Conservation (phyloP, 2,329 filamentous ascomycete species). For the Alternaria rosae region DNA sequence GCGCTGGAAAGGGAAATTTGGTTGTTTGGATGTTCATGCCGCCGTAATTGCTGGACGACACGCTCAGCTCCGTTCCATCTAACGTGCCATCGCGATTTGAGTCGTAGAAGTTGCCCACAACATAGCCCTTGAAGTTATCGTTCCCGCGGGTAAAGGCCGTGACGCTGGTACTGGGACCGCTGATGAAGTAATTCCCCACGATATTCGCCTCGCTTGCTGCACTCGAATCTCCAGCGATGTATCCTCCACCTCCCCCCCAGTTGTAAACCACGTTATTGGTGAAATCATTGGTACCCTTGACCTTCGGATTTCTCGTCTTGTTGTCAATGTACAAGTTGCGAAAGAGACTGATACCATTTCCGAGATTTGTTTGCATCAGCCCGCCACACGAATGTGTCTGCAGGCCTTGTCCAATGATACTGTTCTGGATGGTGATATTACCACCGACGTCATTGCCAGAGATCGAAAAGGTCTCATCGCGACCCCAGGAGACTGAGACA, state of each 20-base stretch:
- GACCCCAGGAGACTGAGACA: constrained; percentile 62
- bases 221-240: constrained; percentile 61
- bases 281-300: constrained; percentile 65
- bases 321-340: constrained; percentile 65
- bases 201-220: constrained; percentile 61
- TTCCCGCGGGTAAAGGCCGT: constrained; percentile 65
- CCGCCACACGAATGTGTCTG: constrained; percentile 63
- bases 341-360: constrained; percentile 59
- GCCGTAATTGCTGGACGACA: constrained; percentile 56
- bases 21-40: constrained; percentile 54
- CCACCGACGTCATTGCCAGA: constrained; percentile 51
- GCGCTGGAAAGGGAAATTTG: constrained; percentile 56
- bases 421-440: constrained; percentile 62
- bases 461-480: constrained; percentile 64
- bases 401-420: constrained; percentile 63
- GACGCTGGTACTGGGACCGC: constrained; percentile 59
- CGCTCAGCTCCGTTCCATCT: constrained; percentile 57
- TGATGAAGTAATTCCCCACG: constrained; percentile 65
- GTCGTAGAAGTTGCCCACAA: constrained; percentile 62
- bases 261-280: constrained; percentile 63
- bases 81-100: constrained; percentile 58
- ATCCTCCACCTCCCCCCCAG: constrained; percentile 63
- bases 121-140: constrained; percentile 61
- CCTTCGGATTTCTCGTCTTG: constrained; percentile 65
- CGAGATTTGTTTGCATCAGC: constrained; percentile 58